Conservation (phyloP, 768 basidiomycete species). For the Leccinum fibrillosum region DNA sequence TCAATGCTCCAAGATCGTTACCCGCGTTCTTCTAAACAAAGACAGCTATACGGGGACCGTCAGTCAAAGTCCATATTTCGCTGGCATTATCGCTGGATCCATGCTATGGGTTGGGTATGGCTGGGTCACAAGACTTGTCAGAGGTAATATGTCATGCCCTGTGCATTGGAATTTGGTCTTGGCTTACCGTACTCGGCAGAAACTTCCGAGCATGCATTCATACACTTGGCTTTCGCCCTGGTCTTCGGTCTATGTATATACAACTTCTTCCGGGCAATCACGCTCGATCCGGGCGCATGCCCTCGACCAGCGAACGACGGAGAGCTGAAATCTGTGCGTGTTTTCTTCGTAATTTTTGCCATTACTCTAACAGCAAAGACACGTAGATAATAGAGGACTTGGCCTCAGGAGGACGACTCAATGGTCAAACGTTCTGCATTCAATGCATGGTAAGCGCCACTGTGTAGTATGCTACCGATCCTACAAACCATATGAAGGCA, state of each 20-base stretch:
- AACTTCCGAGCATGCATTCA: conserved; percentile 69
- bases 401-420: conserved; percentile 81
- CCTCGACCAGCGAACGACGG: conserved; percentile 78
- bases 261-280: conserved; percentile 90
- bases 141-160: conserved; percentile 44
- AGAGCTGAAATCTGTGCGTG: conserved; percentile 80
- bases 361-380: background rate
- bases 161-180: background rate
- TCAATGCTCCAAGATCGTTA: conserved; percentile 58
- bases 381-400: conserved; percentile 84
- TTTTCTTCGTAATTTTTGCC: background rate
- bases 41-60: conserved; percentile 80
- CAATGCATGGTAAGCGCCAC: conserved; percentile 74
- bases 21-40: conserved; percentile 81
- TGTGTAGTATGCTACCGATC: background rate
- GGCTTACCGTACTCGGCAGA: conserved; percentile 40
- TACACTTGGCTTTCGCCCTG: conserved; percentile 76
- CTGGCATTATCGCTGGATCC: conserved; percentile 82
- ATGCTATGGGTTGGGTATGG: conserved; percentile 84
- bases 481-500: conserved; percentile 41
- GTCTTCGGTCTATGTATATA: conserved; percentile 69
- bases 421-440: conserved; percentile 96
- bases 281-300: conserved; percentile 85
- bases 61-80: conserved; percentile 87
- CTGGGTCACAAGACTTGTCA: conserved; percentile 77